Evolutionary conservation across 805 yeast species (phyloP).

Genomic region (Schwanniomyces pseudopolymorphus): DNA sequence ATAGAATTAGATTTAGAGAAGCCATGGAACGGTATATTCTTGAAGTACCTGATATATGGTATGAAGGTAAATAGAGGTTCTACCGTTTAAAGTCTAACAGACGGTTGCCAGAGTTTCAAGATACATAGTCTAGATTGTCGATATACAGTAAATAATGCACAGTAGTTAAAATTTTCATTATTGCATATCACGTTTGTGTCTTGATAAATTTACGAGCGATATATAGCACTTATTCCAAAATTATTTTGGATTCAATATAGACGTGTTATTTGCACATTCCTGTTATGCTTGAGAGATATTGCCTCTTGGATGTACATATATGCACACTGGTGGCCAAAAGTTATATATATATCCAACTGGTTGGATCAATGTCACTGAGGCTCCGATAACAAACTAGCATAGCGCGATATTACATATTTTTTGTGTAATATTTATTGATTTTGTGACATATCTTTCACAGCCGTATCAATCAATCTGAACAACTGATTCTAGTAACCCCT

Average conservation of each 20-base stretch:
- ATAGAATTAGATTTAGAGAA: constrained; percentile 89
- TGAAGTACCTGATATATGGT: constrained; percentile 86
- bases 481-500: neutral
- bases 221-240: too few relatives aligned
- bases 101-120: too few relatives aligned
- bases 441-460: neutral
- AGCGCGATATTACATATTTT: neutral
- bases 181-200: too few relatives aligned
- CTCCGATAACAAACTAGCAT: neutral
- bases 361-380: neutral
- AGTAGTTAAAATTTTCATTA: too few relatives aligned
- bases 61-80: constrained; percentile 31
- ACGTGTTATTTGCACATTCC: too few relatives aligned
- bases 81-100: too few relatives aligned
- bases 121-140: too few relatives aligned
- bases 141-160: too few relatives aligned
- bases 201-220: too few relatives aligned
- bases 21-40: constrained; percentile 96
- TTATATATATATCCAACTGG: neutral
- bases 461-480: neutral
- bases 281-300: too few relatives aligned
- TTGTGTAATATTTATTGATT: neutral
- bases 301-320: neutral
- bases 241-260: too few relatives aligned
- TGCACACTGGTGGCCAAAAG: neutral